Conservation (phyloP, 225 moss, liverwort and hornwort genomes). For the Marchantia polymorpha region DNA sequence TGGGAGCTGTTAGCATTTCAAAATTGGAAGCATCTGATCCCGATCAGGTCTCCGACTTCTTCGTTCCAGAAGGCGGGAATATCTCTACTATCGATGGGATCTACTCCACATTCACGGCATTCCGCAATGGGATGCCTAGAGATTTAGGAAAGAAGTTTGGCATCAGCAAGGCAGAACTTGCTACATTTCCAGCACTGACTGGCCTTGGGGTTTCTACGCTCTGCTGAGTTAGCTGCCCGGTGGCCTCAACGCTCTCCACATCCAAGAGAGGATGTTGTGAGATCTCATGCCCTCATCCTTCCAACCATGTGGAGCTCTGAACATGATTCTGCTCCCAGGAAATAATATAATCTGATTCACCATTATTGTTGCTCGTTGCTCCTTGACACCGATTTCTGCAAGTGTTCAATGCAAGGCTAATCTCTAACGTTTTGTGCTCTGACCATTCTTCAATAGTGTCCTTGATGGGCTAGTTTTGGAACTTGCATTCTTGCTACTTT, state of each 20-base stretch:
- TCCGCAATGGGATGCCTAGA: background rate
- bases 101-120: slow-evolving; percentile 17
- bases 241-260: slow-evolving; percentile 20
- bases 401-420: too few species aligned
- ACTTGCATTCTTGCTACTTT: background rate
- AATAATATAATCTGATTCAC: background rate
- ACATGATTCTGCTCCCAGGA: background rate
- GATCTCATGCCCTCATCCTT: background rate
- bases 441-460: background rate
- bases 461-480: background rate
- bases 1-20: background rate
- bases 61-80: background rate
- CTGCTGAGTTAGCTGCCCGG: background rate
- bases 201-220: slow-evolving; percentile 10
- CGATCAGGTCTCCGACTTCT: slow-evolving; percentile 7
- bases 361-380: background rate
- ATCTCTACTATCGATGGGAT: slow-evolving; percentile 3
- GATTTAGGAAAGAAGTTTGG: background rate
- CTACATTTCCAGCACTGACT: slow-evolving; percentile 7
- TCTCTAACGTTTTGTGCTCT: background rate
- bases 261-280: background rate
- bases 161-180: background rate
- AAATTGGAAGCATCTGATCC: background rate
- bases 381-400: too few species aligned
- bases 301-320: background rate